Evolutionary conservation across 2,329 filamentous ascomycete species (phyloP).

Genomic region (Pseudogymnoascus sp.): DNA sequence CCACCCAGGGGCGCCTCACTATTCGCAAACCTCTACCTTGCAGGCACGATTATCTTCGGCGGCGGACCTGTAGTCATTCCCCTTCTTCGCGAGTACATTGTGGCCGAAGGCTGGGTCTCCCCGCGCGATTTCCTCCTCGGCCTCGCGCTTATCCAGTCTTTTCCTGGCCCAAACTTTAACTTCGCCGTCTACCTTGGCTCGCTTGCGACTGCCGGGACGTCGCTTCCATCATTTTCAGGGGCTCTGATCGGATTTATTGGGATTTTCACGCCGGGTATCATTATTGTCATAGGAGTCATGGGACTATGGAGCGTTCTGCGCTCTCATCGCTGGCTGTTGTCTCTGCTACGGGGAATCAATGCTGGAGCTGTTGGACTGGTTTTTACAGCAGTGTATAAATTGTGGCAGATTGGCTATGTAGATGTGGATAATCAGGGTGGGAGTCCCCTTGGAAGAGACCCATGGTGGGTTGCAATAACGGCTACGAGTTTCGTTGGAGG

Average conservation of each 20-base stretch:
- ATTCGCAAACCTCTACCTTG: conserved; percentile 66
- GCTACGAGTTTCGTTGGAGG: conserved; percentile 40
- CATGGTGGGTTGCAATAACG: conserved; percentile 57
- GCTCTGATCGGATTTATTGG: conserved; percentile 45
- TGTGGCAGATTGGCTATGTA: conserved; percentile 56
- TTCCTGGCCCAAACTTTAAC: conserved; percentile 57
- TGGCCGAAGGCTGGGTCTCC: conserved; percentile 61
- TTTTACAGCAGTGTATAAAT: conserved; percentile 55
- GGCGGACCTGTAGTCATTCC: conserved; percentile 60
- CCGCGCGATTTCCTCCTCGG: conserved; percentile 65
- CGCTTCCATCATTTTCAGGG: conserved; percentile 23
- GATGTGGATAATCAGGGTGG: conserved; percentile 43
- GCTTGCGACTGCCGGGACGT: conserved; percentile 36
- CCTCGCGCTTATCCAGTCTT: conserved; percentile 64
- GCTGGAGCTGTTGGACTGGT: conserved; percentile 53
- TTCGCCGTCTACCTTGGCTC: conserved; percentile 52
- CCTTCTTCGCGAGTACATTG: conserved; percentile 54
- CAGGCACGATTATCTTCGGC: conserved; percentile 52
- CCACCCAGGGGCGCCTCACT: conserved; percentile 47
- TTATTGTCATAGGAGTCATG: conserved; percentile 43
- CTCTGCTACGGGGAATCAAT: conserved; percentile 48
- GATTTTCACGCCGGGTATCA: conserved; percentile 45
- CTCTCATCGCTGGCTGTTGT: conserved; percentile 38
- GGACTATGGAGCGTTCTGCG: conserved; percentile 48
- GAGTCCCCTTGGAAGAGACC: conserved; percentile 47